These are phyloP conservation scores for Otatea glauca DNA, from an alignment of 176 grass and related monocot species.

Conservation along the genomic window DNA sequence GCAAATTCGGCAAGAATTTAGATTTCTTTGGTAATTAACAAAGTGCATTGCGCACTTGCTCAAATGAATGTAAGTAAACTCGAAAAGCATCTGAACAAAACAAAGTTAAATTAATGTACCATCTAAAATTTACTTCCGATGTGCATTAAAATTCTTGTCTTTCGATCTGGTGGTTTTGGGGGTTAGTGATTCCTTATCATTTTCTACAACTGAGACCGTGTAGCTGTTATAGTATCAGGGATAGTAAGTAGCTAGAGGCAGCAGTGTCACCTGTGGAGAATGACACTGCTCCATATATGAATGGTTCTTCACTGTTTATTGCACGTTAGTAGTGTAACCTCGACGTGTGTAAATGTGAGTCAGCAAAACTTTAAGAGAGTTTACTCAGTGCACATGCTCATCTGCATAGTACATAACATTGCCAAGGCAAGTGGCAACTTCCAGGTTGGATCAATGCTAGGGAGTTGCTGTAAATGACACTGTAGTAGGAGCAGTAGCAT, in stretches of 20 bases:
- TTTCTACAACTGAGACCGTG: conserved; percentile 26
- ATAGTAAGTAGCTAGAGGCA: not conserved
- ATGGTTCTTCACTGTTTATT: conserved; percentile 27
- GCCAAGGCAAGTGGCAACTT: not conserved
- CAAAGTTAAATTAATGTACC: not conserved
- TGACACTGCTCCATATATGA: not conserved
- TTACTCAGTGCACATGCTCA: conserved; percentile 32
- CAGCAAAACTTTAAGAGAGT: conserved; percentile 14
- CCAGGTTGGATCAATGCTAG: conserved; percentile 17
- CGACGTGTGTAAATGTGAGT: conserved; percentile 26
- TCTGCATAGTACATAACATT: conserved; percentile 3
- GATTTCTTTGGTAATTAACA: not conserved
- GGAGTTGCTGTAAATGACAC: conserved; percentile 3
- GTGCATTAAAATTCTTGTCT: conserved; percentile 9
- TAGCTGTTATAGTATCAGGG: not conserved
- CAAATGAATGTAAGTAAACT: conserved; percentile 5
- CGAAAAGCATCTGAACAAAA: not conserved
- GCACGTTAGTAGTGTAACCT: conserved; percentile 6
- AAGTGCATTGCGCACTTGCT: not conserved
- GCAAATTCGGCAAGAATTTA: conserved; percentile 21
- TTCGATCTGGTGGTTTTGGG: conserved; percentile 5
- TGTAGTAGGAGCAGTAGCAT: not conserved
- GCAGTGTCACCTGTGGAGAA: not conserved
- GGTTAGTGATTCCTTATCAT: not conserved
- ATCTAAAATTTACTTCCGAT: not conserved